Evolutionary conservation across 306 rosid species (phyloP), one percentile per base, ranked within the genome.

Genomic region (Lathyrus sativus): DNA sequence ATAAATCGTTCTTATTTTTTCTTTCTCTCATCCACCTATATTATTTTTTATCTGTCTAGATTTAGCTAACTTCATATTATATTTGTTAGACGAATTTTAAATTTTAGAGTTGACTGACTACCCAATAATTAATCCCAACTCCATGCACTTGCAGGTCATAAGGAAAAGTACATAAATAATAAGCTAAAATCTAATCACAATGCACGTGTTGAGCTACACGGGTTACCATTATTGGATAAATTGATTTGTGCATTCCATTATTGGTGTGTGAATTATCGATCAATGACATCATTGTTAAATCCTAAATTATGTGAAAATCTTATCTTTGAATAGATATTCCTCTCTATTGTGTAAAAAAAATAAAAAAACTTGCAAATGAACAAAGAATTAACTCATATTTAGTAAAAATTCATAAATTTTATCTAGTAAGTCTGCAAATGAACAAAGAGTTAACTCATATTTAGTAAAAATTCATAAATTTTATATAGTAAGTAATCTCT

Each of bases 131-230:
- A n/a, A n/a, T 46, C 9, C 19, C 51, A 46, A 18, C 19, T n/a
- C 51, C 51, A 7, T 46, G 18, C 46, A 42, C 46, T 42, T 11
- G 46, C 51, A 46, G 22, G 3, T 46, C 51, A 46, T 46, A 46
- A 49, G 17, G 6, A 46, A 15, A 48, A 15, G 17, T 15, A 48
- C 13, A 12, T 43, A 11, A 43, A 12, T 15, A 48, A 48, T 15
- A 49, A 49, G 29, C 28, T 7, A 8, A 49, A 49, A 49, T 15
- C 9, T 17, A 49, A 49, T 49, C 3, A 19, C 56, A 49, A 15
- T 49, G 56, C 56, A 49, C 56, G 56, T 49, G 56, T 49, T 46
- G 22, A 17, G 56, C 56, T 26, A 17, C 28, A 49, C 56, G 18
- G 28, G 24, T 49, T 3, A 7, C 28, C 28, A 49, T 49, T 49